Conservation (phyloP, 306 rosid genomes). For the Macrotyloma uniflorum region DNA sequence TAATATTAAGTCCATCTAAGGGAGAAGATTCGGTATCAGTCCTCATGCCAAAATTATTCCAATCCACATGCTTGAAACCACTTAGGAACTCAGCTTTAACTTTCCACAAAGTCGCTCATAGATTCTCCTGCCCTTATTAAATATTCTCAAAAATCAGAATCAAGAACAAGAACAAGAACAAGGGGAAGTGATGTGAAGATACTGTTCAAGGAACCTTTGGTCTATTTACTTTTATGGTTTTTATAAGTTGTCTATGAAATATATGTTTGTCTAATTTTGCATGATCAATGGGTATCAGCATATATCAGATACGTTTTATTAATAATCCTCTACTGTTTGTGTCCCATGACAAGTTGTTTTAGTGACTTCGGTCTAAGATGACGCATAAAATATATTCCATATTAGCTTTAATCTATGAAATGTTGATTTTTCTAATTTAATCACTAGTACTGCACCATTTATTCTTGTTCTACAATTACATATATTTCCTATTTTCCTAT, state of each 20-base stretch:
- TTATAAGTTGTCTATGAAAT: slow-evolving; percentile 20
- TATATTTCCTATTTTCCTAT: slow-evolving; percentile 31
- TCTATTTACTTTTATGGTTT: slow-evolving; percentile 36
- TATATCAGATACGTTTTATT: slow-evolving; percentile 35
- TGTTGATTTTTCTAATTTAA: slow-evolving; percentile 30
- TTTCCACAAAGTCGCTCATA: slow-evolving; percentile 46
- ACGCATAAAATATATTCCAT: slow-evolving; percentile 40
- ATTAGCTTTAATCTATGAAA: slow-evolving; percentile 47
- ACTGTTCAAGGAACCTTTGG: slow-evolving; percentile 54
- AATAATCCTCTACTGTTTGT: neutral
- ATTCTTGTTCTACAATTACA: slow-evolving; percentile 30
- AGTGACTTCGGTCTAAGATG: slow-evolving; percentile 22
- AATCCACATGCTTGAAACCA: slow-evolving; percentile 59
- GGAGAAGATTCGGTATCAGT: slow-evolving; percentile 41
- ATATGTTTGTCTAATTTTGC: slow-evolving; percentile 31
- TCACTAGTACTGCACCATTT: slow-evolving; percentile 27
- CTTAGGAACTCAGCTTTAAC: slow-evolving; percentile 64
- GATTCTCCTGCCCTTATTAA: slow-evolving; percentile 57
- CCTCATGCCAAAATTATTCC: slow-evolving; percentile 48
- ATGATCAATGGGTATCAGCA: slow-evolving; percentile 40
- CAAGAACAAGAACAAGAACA: slow-evolving; percentile 49
- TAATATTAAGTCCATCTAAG: slow-evolving; percentile 39
- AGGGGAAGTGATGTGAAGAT: slow-evolving; percentile 49
- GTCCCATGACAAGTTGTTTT: slow-evolving; percentile 34
- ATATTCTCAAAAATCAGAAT: slow-evolving; percentile 67